Evolutionary conservation across 2,329 filamentous ascomycete species (phyloP).

Genomic region (Colletotrichum plurivorum): DNA sequence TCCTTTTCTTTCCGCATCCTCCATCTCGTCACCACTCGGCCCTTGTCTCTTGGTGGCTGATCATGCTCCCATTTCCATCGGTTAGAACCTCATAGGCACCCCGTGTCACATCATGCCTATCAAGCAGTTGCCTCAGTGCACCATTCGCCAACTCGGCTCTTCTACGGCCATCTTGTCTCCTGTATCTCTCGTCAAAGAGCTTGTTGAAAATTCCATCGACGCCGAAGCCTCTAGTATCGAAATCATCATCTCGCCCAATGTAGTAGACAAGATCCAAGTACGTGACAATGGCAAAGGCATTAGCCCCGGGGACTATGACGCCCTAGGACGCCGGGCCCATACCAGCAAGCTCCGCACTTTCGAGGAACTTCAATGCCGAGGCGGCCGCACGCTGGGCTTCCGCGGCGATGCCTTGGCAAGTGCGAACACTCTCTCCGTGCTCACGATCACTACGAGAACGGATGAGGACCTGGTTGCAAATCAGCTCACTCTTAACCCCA

Average conservation of each 20-base stretch:
- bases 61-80: not conserved
- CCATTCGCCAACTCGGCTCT: constrained; percentile 71
- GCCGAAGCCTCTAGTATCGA: constrained; percentile 77
- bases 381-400: constrained; percentile 78
- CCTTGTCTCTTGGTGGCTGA: not conserved
- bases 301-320: constrained; percentile 69
- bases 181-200: constrained; percentile 78
- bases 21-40: too few relatives aligned
- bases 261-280: constrained; percentile 78
- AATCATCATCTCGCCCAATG: constrained; percentile 74
- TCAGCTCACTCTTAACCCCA: constrained; percentile 58
- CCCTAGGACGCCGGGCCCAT: constrained; percentile 75
- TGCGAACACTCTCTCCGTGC: constrained; percentile 70
- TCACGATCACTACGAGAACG: constrained; percentile 76
- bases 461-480: constrained; percentile 72
- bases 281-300: constrained; percentile 84
- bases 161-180: constrained; percentile 73
- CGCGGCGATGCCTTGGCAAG: constrained; percentile 81
- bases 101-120: constrained; percentile 61
- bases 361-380: constrained; percentile 71
- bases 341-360: constrained; percentile 82
- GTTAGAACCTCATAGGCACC: not conserved
- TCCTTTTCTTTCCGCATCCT: too few relatives aligned
- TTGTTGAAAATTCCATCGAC: constrained; percentile 84
- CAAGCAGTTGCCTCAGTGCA: constrained; percentile 60